phyloP scores from a whole-genome alignment of 2,329 filamentous ascomycete species.

The Xylaria sp. region DNA sequence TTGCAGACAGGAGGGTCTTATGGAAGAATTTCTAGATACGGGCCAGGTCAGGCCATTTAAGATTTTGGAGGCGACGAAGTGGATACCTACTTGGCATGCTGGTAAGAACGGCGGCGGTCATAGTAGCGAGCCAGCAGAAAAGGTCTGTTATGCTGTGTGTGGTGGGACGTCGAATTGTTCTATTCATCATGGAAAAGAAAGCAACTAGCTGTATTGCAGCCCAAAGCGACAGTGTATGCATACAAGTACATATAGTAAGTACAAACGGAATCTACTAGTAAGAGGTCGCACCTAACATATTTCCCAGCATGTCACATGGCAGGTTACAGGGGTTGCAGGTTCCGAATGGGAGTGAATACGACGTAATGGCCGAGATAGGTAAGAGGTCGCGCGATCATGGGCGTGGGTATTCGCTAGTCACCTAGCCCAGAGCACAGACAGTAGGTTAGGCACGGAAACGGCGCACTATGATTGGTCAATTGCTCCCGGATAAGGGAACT shows the following conservation, averaged over 20 bases:
- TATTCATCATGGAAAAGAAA: not conserved
- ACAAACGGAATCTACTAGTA: too few species aligned
- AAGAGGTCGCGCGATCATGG: constrained; percentile 30
- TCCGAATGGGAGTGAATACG: not conserved
- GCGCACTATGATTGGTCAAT: not conserved
- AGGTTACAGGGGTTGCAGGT: not conserved
- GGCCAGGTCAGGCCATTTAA: constrained; percentile 6
- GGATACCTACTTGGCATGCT: not conserved
- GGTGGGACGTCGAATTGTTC: not conserved
- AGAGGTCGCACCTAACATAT: not conserved
- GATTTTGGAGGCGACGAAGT: not conserved
- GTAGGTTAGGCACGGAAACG: not conserved
- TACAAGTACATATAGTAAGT: not conserved
- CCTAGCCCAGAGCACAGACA: not conserved
- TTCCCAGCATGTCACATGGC: constrained; percentile 1
- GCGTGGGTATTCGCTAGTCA: not conserved
- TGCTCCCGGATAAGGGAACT: not conserved
- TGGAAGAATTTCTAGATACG: not conserved
- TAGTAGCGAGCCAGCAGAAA: not conserved
- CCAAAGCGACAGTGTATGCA: not conserved
- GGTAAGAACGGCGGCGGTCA: not conserved
- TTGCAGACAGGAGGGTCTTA: not conserved
- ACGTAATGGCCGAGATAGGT: constrained; percentile 20
- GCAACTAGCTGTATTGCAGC: not conserved
- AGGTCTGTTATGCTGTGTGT: not conserved